Evolutionary conservation across 352 stramenopile species (phyloP).

Genomic region (Plasmopara muralis): DNA sequence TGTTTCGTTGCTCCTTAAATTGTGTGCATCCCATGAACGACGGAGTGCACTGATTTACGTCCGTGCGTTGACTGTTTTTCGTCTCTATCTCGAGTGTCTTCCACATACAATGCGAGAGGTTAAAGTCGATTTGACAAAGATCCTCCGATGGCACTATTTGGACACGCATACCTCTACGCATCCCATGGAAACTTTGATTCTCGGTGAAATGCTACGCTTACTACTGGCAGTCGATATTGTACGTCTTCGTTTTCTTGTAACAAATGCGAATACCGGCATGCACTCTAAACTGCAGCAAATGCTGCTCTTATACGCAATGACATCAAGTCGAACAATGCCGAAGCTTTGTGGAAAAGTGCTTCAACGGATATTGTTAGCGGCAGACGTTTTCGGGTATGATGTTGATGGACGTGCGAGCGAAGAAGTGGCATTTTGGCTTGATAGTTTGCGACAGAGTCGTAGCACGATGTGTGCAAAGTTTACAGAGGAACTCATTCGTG

Average conservation of each 20-base stretch:
- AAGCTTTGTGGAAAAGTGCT: slow-evolving; percentile 42
- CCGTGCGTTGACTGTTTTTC: slow-evolving; percentile 64
- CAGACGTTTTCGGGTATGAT: slow-evolving; percentile 46
- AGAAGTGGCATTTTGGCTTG: slow-evolving; percentile 62
- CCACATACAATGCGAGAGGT: slow-evolving; percentile 69
- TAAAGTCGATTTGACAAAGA: slow-evolving; percentile 82
- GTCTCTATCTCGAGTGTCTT: slow-evolving; percentile 68
- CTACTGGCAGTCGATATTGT: slow-evolving; percentile 49
- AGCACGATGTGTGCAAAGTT: slow-evolving; percentile 33
- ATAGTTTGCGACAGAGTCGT: slow-evolving; percentile 40
- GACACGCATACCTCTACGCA: slow-evolving; percentile 15
- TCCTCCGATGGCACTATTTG: slow-evolving; percentile 54
- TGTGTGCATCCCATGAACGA: slow-evolving; percentile 43
- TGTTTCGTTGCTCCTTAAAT: slow-evolving; percentile 71
- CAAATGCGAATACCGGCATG: slow-evolving; percentile 10
- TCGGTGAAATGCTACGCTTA: slow-evolving; percentile 68
- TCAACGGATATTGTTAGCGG: slow-evolving; percentile 44
- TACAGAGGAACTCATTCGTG: slow-evolving; percentile 36
- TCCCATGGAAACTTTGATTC: slow-evolving; percentile 44
- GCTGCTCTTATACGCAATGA: slow-evolving; percentile 45
- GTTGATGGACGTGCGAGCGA: slow-evolving; percentile 25
- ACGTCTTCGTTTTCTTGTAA: slow-evolving; percentile 50
- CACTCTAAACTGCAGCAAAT: slow-evolving; percentile 64
- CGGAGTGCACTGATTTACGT: slow-evolving; percentile 57
- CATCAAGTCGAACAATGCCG: slow-evolving; percentile 29